phyloP scores from a whole-genome alignment of 768 basidiomycete genomes.

The Boletus eberwhitei region DNA sequence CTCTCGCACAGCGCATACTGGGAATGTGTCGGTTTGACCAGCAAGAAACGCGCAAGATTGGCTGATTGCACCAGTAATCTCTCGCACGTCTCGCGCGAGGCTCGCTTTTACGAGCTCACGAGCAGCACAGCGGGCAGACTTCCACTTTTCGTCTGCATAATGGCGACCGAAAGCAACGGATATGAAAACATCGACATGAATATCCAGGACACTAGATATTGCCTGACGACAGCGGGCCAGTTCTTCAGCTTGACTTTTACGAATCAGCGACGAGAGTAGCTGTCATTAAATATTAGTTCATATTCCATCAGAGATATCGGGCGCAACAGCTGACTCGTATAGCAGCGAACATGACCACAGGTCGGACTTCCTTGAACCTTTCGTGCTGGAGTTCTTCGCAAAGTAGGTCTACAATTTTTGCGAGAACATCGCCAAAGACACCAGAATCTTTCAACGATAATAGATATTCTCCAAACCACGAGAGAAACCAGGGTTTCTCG shows the following conservation, averaged over 20 bases:
- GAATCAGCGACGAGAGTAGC: conserved; percentile 34
- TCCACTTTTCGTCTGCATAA: conserved; percentile 42
- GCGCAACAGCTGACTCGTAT: conserved; percentile 50
- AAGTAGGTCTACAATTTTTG: conserved; percentile 67
- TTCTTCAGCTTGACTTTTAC: conserved; percentile 32
- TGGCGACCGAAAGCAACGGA: conserved; percentile 43
- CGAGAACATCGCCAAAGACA: conserved; percentile 63
- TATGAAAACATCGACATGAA: conserved; percentile 48
- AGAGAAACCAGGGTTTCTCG: conserved; percentile 47
- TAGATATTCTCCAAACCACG: conserved; percentile 66
- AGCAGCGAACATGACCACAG: conserved; percentile 57
- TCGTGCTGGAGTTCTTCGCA: conserved; percentile 82
- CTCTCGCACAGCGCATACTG: conserved; percentile 43
- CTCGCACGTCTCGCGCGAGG: conserved; percentile 34
- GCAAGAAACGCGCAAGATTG: conserved; percentile 35
- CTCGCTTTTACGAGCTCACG: conserved; percentile 39
- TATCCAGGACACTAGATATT: conserved; percentile 42
- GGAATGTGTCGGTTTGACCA: conserved; percentile 28
- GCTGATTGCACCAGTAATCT: conserved; percentile 30
- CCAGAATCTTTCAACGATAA: conserved; percentile 48
- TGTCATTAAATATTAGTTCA: conserved; percentile 16
- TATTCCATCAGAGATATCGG: neutral
- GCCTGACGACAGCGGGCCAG: conserved; percentile 26
- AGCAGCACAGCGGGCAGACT: conserved; percentile 37
- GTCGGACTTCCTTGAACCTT: conserved; percentile 57